phyloP scores from a whole-genome alignment of 768 basidiomycete genomes.

The Xerocomellus dryophilus region DNA sequence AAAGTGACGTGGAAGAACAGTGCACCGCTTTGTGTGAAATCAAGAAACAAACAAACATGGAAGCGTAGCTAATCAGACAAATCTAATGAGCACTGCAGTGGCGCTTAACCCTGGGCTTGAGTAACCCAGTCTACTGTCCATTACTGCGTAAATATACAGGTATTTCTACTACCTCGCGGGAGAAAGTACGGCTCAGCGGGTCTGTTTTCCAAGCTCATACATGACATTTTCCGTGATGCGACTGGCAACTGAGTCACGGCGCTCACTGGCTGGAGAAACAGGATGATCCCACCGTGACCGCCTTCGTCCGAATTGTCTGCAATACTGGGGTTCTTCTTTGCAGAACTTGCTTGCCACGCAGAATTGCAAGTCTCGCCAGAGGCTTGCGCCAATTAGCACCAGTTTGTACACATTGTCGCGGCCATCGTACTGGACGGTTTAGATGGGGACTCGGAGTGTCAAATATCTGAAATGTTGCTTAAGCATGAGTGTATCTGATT shows the following conservation, averaged over 20 bases:
- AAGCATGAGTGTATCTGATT: background rate
- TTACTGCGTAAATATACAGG: too few species aligned
- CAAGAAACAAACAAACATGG: background rate
- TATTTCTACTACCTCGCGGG: background rate
- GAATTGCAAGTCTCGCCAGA: background rate
- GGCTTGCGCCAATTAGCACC: background rate
- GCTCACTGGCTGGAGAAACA: background rate
- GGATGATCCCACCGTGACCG: background rate
- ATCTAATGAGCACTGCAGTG: too few species aligned
- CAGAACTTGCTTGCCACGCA: background rate
- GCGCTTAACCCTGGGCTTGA: too few species aligned
- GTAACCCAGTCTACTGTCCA: background rate
- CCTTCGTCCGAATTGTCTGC: background rate
- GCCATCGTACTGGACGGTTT: background rate
- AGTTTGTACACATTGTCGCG: too few species aligned
- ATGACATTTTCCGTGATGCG: background rate
- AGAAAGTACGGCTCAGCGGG: background rate
- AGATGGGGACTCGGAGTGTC: background rate
- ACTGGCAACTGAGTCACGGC: too few species aligned
- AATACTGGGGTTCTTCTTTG: background rate
- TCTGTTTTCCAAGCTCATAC: background rate
- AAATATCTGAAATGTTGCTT: background rate
- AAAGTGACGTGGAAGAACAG: conserved; percentile 20
- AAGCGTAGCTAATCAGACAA: background rate
- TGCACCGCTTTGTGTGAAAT: background rate